Evolutionary conservation across 129 eudicot species (phyloP), one percentile per base, ranked within the genome.

Genomic region (Arctium lappa): DNA sequence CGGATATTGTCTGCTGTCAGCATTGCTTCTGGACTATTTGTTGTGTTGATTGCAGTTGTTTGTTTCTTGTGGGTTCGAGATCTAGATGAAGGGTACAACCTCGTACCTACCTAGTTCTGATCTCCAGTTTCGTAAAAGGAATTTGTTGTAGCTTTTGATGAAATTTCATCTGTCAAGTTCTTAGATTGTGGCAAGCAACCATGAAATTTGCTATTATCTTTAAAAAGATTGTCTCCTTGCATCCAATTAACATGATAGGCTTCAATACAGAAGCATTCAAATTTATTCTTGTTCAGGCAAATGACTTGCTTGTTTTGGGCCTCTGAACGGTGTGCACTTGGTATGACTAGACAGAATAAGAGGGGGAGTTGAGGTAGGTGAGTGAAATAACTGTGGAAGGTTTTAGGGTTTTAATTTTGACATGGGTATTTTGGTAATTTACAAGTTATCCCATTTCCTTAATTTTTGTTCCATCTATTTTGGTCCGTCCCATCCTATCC

Each of bases 31-130:
- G 81, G 83, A 65, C 37, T 91, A 48, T 79, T 84, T 15, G 75
- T 88, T 81, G 69, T 86, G 40, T 18, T 94, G 4, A 87, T 88
- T 81, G 94, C 92, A 22, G 87, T 63, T 68, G 50, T 89, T 44
- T 89, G 84, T 76, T 86, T 89, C 80, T 32, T 92, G 85, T 79
- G 76, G 87, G 70, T 86, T 32, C 82, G 63, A 74, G 86, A 79
- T 79, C 82, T 76, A 63, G 87, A 86, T 75, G 87, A 81, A 68
- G 81, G 85, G 60, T 68, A 68, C 86, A 75, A 81, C 77, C 89
- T 90, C 70, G 94, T 91, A 37, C 99, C 99, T 44, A 93, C 99
- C 72, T 95, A 87, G 85, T 78, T 79, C 71, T 30, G 34, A 66
- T 66, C 15, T 66, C 34, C 34, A 8, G 71, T 66, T 66, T 15